Percentiles rank a stretch among this genome's conserved stretches.
Conservation (phyloP, 257 asterid species). For the Scutellaria galericulata region DNA sequence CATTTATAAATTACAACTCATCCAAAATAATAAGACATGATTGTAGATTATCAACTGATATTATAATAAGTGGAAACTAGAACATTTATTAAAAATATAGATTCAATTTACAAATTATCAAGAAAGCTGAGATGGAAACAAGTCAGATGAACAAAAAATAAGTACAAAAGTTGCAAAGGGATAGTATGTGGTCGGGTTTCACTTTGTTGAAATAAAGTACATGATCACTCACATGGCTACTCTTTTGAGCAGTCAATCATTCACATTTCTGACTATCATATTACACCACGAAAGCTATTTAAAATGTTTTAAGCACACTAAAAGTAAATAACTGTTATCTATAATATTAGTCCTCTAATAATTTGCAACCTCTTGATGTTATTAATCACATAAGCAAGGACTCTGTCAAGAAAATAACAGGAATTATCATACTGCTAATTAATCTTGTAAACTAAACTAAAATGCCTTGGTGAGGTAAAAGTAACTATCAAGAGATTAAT, state of each 20-base stretch:
- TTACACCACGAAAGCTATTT: not conserved
- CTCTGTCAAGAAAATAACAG: conserved; percentile 11
- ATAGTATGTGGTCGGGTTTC: not conserved
- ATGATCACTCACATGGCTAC: not conserved
- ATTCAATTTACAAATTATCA: conserved; percentile 3
- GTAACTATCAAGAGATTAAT: not conserved
- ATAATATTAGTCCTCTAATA: not conserved
- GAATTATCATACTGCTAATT: not conserved
- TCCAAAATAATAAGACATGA: conserved; percentile 8
- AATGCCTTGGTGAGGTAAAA: conserved; percentile 1
- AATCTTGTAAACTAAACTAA: conserved; percentile 13
- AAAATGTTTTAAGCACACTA: conserved; percentile 21
- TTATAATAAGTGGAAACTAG: conserved; percentile 12
- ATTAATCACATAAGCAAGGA: conserved; percentile 1
- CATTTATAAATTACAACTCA: not conserved
- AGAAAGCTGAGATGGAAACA: conserved; percentile 19
- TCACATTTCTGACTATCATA: not conserved
- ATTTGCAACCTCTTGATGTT: not conserved
- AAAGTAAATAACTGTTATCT: not conserved
- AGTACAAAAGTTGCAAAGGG: not conserved
- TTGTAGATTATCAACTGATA: not conserved
- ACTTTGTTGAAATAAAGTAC: not conserved
- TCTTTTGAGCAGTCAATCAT: not conserved
- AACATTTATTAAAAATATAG: not conserved
- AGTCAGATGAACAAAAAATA: conserved; percentile 1